Evolutionary conservation across 2,329 filamentous ascomycete species (phyloP).

Genomic region (Zymoseptoria pseudotritici): DNA sequence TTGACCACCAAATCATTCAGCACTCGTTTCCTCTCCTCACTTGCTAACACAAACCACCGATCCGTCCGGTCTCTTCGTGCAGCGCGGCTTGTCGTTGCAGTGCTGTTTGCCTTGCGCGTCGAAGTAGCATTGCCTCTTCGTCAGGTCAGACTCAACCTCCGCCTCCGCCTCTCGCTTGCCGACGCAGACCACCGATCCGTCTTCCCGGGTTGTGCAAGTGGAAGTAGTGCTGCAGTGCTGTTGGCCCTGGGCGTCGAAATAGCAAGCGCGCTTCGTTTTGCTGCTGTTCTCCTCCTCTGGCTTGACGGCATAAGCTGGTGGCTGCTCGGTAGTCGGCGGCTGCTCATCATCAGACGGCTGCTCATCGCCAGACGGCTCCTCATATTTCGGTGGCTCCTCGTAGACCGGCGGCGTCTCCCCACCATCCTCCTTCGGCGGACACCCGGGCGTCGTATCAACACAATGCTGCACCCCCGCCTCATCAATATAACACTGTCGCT

Average conservation of each 20-base stretch:
- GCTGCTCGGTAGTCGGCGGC: not conserved
- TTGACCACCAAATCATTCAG: not conserved
- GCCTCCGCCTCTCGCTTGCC: not conserved
- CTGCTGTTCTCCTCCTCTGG: not conserved
- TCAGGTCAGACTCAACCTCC: not conserved
- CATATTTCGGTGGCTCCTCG: not conserved
- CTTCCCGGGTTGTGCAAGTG: not conserved
- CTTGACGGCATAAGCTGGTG: not conserved
- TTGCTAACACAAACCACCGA: conserved; percentile 2
- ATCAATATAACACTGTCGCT: conserved; percentile 8
- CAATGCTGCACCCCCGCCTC: conserved; percentile 3
- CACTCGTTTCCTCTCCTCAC: not conserved
- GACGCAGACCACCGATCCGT: conserved; percentile 6
- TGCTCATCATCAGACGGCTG: too few relatives aligned
- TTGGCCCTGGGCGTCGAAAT: conserved; percentile 1
- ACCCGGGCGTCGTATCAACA: conserved; percentile 1
- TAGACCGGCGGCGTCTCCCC: not conserved
- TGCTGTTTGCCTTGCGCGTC: conserved; percentile 1
- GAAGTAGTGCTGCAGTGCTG: conserved; percentile 1
- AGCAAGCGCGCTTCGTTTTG: conserved; percentile 6
- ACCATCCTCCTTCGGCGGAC: conserved; percentile 4
- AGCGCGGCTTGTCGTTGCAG: conserved; percentile 1
- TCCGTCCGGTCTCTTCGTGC: conserved; percentile 4
- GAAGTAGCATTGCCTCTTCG: conserved; percentile 9
- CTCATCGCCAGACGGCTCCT: not conserved